Conservation (phyloP, 495 filamentous ascomycete species). For the Amorphotheca resinae region DNA sequence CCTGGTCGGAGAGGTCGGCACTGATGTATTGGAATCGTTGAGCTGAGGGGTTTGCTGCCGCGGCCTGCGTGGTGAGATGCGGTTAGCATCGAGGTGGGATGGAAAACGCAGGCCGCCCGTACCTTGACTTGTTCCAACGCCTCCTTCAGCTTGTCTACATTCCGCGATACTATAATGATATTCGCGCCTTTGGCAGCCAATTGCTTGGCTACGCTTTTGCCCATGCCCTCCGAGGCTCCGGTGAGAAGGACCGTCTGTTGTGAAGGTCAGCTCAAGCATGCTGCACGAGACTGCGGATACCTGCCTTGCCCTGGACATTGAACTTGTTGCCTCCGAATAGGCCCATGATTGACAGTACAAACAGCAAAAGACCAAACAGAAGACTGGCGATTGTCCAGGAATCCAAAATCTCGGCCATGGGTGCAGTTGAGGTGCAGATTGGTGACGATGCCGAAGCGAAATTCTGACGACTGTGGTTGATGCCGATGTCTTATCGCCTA, state of each 20-base stretch:
- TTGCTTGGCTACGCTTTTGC: constrained; percentile 55
- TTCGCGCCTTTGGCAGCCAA: constrained; percentile 77
- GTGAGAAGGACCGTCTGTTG: constrained; percentile 72
- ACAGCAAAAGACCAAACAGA: constrained; percentile 1
- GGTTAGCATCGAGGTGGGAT: no score
- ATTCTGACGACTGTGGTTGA: no score
- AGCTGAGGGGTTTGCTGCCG: constrained; percentile 42
- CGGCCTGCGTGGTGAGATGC: constrained; percentile 39
- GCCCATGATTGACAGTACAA: constrained; percentile 16
- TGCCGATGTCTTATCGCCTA: no score
- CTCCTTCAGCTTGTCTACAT: constrained; percentile 57
- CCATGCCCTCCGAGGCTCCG: constrained; percentile 89
- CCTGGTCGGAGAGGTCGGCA: constrained; percentile 62
- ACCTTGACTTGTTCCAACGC: constrained; percentile 57
- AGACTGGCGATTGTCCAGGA: constrained; percentile 9
- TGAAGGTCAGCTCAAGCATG: neutral
- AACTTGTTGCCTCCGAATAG: constrained; percentile 18
- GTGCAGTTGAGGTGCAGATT: constrained; percentile 1
- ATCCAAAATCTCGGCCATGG: constrained; percentile 8
- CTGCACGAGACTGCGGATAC: neutral
- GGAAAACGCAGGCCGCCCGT: no score
- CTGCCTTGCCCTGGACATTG: constrained; percentile 20
- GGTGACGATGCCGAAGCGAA: neutral
- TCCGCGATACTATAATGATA: constrained; percentile 73
- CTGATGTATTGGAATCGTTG: constrained; percentile 78